A percentile compares a stretch with the other conserved stretches of the same genome.
These are phyloP conservation scores for Durotheca rogersii DNA, from an alignment of 495 filamentous ascomycete species.

Conservation along the genomic window DNA sequence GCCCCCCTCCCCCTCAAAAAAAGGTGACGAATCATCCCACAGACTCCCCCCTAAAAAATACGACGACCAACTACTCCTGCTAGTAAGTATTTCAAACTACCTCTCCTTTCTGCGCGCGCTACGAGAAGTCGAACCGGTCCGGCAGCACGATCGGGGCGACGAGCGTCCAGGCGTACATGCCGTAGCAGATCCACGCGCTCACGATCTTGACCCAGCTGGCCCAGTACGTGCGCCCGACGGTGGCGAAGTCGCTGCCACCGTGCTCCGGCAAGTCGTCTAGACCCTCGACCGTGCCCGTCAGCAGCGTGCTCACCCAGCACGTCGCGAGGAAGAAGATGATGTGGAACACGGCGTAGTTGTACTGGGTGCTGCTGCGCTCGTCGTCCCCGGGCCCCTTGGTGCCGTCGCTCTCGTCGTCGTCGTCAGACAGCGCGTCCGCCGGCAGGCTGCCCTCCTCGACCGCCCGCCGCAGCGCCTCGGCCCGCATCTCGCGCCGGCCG, in stretches of 20 bases:
- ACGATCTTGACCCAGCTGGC: slow-evolving; percentile 99
- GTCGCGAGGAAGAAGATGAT: slow-evolving; percentile 97
- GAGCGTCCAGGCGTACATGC: slow-evolving; percentile 89
- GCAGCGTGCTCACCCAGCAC: slow-evolving; percentile 88
- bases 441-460: slow-evolving; percentile 89
- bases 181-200: slow-evolving; percentile 95
- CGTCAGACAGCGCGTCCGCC: slow-evolving; percentile 82
- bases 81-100: too few relatives aligned
- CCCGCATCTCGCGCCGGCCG: slow-evolving; percentile 83
- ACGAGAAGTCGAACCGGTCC: slow-evolving; percentile 70
- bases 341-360: slow-evolving; percentile 96
- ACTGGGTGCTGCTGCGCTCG: slow-evolving; percentile 85
- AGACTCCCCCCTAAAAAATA: too few relatives aligned
- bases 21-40: too few relatives aligned
- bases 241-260: slow-evolving; percentile 73
- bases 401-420: slow-evolving; percentile 63
- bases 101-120: not conserved
- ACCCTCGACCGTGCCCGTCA: slow-evolving; percentile 76
- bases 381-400: slow-evolving; percentile 72
- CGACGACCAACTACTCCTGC: too few relatives aligned
- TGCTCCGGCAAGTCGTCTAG: slow-evolving; percentile 45
- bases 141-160: slow-evolving; percentile 83
- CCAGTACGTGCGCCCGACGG: slow-evolving; percentile 93
- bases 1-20: too few relatives aligned
- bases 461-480: slow-evolving; percentile 84